These are phyloP conservation scores for Stephanodiscus minutulus DNA, from an alignment of 108 stramenopile genomes.

Conservation along the genomic window DNA sequence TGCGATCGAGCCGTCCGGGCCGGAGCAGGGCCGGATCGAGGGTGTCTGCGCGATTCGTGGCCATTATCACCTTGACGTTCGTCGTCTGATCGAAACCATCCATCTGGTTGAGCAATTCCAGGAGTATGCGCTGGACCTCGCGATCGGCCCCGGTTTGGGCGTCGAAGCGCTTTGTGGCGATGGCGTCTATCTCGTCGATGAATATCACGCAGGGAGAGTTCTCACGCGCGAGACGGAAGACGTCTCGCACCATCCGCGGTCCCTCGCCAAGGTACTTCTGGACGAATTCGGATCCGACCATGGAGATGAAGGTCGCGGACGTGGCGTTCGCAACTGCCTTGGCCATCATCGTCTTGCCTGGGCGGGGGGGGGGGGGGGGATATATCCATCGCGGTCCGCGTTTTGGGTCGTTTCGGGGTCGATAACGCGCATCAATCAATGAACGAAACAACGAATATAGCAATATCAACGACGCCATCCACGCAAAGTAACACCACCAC, in stretches of 20 bases:
- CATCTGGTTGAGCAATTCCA: conserved; percentile 99
- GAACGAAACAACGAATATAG: not conserved
- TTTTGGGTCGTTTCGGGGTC: not conserved
- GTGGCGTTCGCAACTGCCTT: conserved; percentile 99
- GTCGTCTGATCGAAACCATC: conserved; percentile 99
- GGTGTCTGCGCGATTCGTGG: conserved; percentile 99
- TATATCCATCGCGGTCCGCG: not conserved
- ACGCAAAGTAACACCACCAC: not conserved
- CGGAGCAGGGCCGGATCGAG: conserved; percentile 98
- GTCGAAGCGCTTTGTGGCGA: conserved; percentile 99
- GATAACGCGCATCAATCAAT: not conserved
- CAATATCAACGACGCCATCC: not conserved
- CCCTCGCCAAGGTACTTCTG: conserved; percentile 99
- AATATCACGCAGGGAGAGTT: conserved; percentile 98
- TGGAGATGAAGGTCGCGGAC: conserved; percentile 96
- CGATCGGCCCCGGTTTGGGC: conserved; percentile 98
- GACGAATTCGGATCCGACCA: conserved; percentile 99
- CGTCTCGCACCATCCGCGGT: conserved; percentile 99
- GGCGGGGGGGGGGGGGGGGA: conserved; percentile 15
- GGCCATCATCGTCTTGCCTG: conserved; percentile 99
- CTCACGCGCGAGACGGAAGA: conserved; percentile 98
- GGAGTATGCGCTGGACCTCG: conserved; percentile 98
- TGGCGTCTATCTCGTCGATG: conserved; percentile 99
- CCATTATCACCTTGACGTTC: conserved; percentile 99
- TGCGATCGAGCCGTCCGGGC: conserved; percentile 98